Evolutionary conservation across 257 asterid genomes (phyloP), one percentile per base, ranked within the genome.

Genomic region (Nicotiana tabacum): DNA sequence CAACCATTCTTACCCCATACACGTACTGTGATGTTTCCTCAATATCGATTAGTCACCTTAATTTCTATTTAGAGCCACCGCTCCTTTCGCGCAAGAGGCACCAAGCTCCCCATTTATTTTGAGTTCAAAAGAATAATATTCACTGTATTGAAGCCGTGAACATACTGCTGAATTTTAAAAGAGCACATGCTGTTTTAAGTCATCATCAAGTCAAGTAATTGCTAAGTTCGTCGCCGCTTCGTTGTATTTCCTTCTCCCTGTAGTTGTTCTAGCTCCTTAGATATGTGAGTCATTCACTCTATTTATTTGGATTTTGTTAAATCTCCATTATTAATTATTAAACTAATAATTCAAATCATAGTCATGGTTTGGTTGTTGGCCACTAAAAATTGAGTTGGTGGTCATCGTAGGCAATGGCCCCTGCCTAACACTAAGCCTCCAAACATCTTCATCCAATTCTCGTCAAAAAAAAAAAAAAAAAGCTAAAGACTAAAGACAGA

Each of bases 241-340:
- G 69, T 12, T 27, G 12, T n/a, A n/a, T 60, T 27, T 66, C 74
- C 21, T 30, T 39, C 46, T 66, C 12, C 46, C 74, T 13, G 21
- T 66, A 13, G 46, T 30, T 13, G 12, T 16, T 33, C 37, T 66
- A 66, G 74, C 46, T 39, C 74, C 48, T 32, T 66, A 66, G 85
- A 64, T 69, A 66, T 57, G 83, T 84, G 89, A 89, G 72, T 89
- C 90, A 86, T 29, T 69, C 46, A 46, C 69, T 82, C 27, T 32
- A 80, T 80, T 85, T 82, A 83, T 82, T 77, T 30, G 13, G 56
- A 72, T 29, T 17, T 74, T 27, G 74, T 81, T 83, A 84, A 86
- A 77, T 80, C 78, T 80, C 78, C 83, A 86, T 77, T 66, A 81
- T 57, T 57, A 65, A 56, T 57, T 76, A 80, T 85, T 33, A 66